Base-by-base conservation (phyloP, 768 basidiomycete genomes). In the Hysterangium stoloniferum region DNA sequence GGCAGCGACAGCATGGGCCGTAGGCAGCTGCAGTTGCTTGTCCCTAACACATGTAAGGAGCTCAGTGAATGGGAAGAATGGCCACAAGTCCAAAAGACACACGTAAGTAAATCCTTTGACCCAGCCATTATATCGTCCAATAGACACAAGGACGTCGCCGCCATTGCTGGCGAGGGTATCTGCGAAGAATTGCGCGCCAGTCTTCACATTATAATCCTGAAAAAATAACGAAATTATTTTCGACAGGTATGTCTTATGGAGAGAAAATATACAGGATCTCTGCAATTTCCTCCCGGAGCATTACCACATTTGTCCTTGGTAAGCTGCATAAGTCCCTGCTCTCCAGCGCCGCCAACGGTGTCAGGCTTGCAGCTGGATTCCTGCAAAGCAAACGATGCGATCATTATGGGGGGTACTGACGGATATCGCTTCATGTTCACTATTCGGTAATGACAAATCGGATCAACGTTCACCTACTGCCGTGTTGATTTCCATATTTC, bases 361-460 rank as follows among this genome's bases (percentile, higher is more conserved):
- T 66, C 52, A 2, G 81, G 74, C 56, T 84, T 80, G 72, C 91
- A 95, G 33, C 70, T 70, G 28, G 78, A 80, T 63, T 95, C 93
- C 63, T 94, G 90, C 82, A 95, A 84, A 28, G 90, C 89, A 57
- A 95, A 84, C 0, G 89, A 75, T 2, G 90, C 91, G 32, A 94
- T 64, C 56, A 94, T 68, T 62, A 92, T 87, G 6, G 87, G 62
- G 22, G 84, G 85, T 27, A 92, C 74, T 73, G 38, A 27, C 25
- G 12, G 47, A 41, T 24, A 44, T 4, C 19, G 15, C 25, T n/a
- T 20, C 42, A 8, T 33, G 7, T 40, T 20, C 27, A 28, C 17
- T 37, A 27, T 54, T 52, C n/a, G n/a, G n/a, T 40, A 36, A 19
- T 27, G 20, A 12, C 24, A 17, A 19, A 37, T 22, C 40, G n/a